Base-by-base conservation (phyloP, 345 rosid species). In the Dipteronia dyeriana region DNA sequence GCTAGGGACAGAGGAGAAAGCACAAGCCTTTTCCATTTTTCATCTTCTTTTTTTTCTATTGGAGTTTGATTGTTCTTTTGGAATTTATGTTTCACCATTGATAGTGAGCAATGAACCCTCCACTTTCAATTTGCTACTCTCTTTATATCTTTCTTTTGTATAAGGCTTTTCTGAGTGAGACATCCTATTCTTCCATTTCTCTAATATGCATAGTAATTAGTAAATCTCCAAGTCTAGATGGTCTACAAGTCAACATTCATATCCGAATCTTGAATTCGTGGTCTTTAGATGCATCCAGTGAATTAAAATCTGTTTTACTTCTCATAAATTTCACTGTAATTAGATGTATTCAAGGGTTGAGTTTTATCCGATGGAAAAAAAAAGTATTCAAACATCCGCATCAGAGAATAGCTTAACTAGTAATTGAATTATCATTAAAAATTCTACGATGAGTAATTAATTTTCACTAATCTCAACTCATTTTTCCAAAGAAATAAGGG, bases 21-120 rank as follows among this genome's bases (percentile, higher is more conserved):
- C 83, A 82, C 14, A 64, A 81, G 34, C 68, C 67, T 29, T 81
- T 38, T 64, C 34, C 45, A 26, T 59, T 71, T 74, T 12, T 31
- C 45, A 56, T 53, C 19, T 9, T 34, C 17, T 8, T 57, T 67
- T 51, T 39, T 70, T 70, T 39, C 41, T 5, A 23, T 19, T 19
- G 29, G 75, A 75, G 71, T 68, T 74, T 65, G 47, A 75, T 79
- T 66, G 66, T 47, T 60, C 65, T 53, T 19, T 53, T 70, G 68
- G 66, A 25, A 39, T 69, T 76, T 9, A 9, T 66, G 73, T 84
- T 76, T 84, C 77, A 73, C 88, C 70, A 7, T 76, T 43, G 83
- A 85, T 64, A 81, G 88, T 81, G 84, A 76, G 76, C 83, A 82
- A 76, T 74, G 66, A 84, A 77, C 63, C 63, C 85, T 80, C 88